phyloP scores from a whole-genome alignment of 192 early-diverging fungal genomes.

The Umbelopsis isabellina region DNA sequence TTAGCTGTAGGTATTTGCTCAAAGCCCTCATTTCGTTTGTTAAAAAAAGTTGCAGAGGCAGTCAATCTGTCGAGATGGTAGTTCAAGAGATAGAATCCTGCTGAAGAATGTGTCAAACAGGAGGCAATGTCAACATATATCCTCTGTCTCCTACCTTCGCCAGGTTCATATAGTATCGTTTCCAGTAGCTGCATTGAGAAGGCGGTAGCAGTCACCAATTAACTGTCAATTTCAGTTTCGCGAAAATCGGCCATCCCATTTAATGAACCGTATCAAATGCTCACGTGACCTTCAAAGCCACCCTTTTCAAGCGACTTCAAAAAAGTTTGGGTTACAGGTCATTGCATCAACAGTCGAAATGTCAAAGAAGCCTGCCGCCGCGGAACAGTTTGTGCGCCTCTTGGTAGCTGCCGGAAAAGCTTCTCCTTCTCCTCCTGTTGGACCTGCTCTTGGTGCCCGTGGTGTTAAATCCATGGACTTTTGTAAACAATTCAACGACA shows the following conservation, averaged over 20 bases:
- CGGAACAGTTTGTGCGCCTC: constrained; percentile 64
- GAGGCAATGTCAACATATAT: neutral
- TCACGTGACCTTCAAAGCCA: constrained; percentile 5
- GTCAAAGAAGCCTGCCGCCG: constrained; percentile 47
- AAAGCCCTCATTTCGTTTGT: neutral
- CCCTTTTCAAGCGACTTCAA: neutral
- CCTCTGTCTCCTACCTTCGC: neutral
- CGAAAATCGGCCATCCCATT: neutral
- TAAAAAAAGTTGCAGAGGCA: neutral
- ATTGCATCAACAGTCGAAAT: constrained; percentile 21
- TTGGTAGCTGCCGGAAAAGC: constrained; percentile 93
- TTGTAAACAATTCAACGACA: constrained; percentile 97
- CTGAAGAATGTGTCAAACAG: neutral
- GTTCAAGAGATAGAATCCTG: constrained; percentile 2
- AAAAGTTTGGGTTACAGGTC: constrained; percentile 1
- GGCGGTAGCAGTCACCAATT: neutral
- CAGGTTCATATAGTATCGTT: constrained; percentile 4
- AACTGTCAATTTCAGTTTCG: neutral
- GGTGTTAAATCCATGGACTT: constrained; percentile 99
- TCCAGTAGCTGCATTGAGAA: neutral
- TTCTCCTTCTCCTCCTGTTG: constrained; percentile 90
- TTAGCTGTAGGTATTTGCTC: neutral
- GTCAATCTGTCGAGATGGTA: neutral
- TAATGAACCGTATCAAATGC: neutral
- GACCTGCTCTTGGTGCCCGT: constrained; percentile 93